Evolutionary conservation across 371 early-diverging fungal species (phyloP), one percentile per base, ranked within the genome.

Genomic region (Mucor racemosus): DNA sequence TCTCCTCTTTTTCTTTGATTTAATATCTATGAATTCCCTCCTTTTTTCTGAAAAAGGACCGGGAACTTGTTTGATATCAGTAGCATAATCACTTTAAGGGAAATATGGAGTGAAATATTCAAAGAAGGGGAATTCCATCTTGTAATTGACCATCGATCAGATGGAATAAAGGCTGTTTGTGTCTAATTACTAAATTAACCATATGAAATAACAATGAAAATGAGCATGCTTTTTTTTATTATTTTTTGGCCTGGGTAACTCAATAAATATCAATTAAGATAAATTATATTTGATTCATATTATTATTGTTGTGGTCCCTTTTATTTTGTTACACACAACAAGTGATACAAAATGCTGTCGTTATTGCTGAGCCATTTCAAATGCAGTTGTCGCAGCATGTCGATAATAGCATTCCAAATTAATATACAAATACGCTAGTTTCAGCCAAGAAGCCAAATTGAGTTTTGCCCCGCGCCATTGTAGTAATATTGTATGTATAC

Each of bases 211-310:
- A 44, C 44, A 44, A 44, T 44, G 17, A 7, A 44, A 44, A 17
- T n/a, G 7, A 44, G 44, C n/a, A 44, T 44, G n/a, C 44, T 44
- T 44, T 44, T 44, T 44, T 6, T 44, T 17, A 17, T n/a, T 17
- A 17, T 44, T 5, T 17, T 44, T 44, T 44, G 44, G 44, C 44
- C 44, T 44, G 44, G 44, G 44, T 44, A 44, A 44, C 44, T 17
- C 44, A 44, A 44, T 15, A 44, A 44, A 17, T n/a, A 44, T 44
- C 44, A 44, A 17, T 44, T 44, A 44, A n/a, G 38, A 44, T 44
- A 44, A 44, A 44, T 44, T 44, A n/a, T 42, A 42, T 42, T 42
- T 42, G 44, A 44, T 44, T 44, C 17, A 44, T 17, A 44, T 44
- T 44, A 26, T 26, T 26, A 26, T 26, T 26, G 44, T 44, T 44